These are phyloP conservation scores for Cyberlindnera veronae DNA, from an alignment of 805 yeast species.

Conservation along the genomic window DNA sequence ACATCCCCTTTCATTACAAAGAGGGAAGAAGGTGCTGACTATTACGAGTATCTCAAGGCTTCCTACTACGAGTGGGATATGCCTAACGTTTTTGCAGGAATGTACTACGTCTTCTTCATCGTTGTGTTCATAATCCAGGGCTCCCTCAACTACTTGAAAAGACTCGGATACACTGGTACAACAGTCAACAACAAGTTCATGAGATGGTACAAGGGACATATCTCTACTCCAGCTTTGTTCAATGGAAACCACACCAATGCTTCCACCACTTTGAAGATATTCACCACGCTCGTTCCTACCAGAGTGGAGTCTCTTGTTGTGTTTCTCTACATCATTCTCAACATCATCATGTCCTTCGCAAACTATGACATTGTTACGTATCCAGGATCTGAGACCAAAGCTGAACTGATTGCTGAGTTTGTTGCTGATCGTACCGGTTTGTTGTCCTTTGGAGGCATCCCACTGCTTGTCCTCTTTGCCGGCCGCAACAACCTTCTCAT, in stretches of 20 bases:
- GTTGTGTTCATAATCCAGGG: constrained; percentile 36
- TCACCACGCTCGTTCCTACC: constrained; percentile 22
- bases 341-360: constrained; percentile 13
- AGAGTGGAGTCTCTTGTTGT: constrained; percentile 29
- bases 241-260: constrained; percentile 17
- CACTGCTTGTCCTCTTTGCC: constrained; percentile 57
- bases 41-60: constrained; percentile 5
- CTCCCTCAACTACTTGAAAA: constrained; percentile 29
- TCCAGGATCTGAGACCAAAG: background rate
- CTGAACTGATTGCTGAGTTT: background rate
- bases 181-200: constrained; percentile 11
- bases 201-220: constrained; percentile 19
- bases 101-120: constrained; percentile 38
- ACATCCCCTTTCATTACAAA: constrained; percentile 14
- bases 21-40: background rate
- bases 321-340: constrained; percentile 31
- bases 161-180: constrained; percentile 18
- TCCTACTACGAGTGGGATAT: constrained; percentile 20
- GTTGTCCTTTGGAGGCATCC: constrained; percentile 38
- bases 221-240: constrained; percentile 24
- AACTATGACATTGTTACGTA: constrained; percentile 10
- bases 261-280: background rate
- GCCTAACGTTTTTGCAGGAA: constrained; percentile 27
- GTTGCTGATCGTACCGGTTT: constrained; percentile 26
- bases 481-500: constrained; percentile 68